phyloP scores from a whole-genome alignment of 2,329 filamentous ascomycete species.

The Pseudocercospora crystallina region DNA sequence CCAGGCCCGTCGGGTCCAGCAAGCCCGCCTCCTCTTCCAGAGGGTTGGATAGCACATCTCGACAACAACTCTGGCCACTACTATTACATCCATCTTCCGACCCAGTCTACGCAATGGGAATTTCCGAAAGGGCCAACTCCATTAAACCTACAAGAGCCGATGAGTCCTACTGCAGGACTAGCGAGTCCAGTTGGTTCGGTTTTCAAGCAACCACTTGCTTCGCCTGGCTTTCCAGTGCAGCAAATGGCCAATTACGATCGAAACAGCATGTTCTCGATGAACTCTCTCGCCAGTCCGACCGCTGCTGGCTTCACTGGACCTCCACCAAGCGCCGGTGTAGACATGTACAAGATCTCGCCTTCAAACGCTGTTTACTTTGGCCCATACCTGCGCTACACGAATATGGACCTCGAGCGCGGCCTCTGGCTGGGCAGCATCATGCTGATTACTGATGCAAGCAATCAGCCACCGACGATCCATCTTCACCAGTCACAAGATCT shows the following conservation, averaged over 20 bases:
- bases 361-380: slow-evolving; percentile 98
- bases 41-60: slow-evolving; percentile 97
- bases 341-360: slow-evolving; percentile 88
- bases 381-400: slow-evolving; percentile 90
- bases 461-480: slow-evolving; percentile 90
- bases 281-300: slow-evolving; percentile 70
- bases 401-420: slow-evolving; percentile 92
- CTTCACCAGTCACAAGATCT: slow-evolving; percentile 87
- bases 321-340: slow-evolving; percentile 84
- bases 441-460: slow-evolving; percentile 80
- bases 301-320: slow-evolving; percentile 83
- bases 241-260: slow-evolving; percentile 76
- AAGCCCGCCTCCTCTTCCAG: slow-evolving; percentile 88
- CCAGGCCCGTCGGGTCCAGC: slow-evolving; percentile 57
- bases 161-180: slow-evolving; percentile 70
- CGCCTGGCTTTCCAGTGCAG: slow-evolving; percentile 74
- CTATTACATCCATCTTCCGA: slow-evolving; percentile 96
- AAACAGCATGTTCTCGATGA: slow-evolving; percentile 80
- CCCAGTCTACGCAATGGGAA: slow-evolving; percentile 97
- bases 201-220: slow-evolving; percentile 68
- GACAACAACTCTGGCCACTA: slow-evolving; percentile 96
- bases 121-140: slow-evolving; percentile 95
- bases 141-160: slow-evolving; percentile 76
- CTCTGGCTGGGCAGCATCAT: slow-evolving; percentile 92
- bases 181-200: slow-evolving; percentile 48